These are phyloP conservation scores for Pseudoturritis turrita DNA, from an alignment of 345 rosid genomes.

Conservation along the genomic window DNA sequence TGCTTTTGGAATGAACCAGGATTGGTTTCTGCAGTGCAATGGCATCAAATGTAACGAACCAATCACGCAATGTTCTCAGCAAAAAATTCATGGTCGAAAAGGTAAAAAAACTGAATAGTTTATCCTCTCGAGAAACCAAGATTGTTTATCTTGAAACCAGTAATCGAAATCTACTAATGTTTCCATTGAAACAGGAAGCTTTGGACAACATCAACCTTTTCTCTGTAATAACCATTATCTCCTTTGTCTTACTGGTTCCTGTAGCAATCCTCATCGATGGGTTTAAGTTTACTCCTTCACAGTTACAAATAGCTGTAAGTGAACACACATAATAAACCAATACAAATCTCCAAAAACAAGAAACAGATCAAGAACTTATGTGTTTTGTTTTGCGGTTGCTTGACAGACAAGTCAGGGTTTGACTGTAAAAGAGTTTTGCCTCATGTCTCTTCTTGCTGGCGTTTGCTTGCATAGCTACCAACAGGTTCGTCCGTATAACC, in stretches of 20 bases:
- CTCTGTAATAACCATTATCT: slow-evolving; percentile 68
- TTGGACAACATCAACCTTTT: slow-evolving; percentile 88
- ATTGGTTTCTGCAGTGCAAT: slow-evolving; percentile 82
- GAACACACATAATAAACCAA: neutral
- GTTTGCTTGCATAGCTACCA: slow-evolving; percentile 77
- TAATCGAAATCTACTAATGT: neutral
- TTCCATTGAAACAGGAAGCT: slow-evolving; percentile 44
- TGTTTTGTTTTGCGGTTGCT: neutral
- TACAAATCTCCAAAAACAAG: neutral
- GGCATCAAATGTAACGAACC: slow-evolving; percentile 93
- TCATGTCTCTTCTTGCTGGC: slow-evolving; percentile 61
- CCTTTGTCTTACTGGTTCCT: slow-evolving; percentile 66
- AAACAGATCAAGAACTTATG: neutral
- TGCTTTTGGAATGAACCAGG: slow-evolving; percentile 38
- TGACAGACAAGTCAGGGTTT: slow-evolving; percentile 61
- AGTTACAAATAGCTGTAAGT: slow-evolving; percentile 66
- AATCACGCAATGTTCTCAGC: slow-evolving; percentile 80
- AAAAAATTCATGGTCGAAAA: slow-evolving; percentile 64
- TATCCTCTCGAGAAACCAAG: neutral
- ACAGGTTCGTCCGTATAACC: slow-evolving; percentile 43
- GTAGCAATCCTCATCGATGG: slow-evolving; percentile 64
- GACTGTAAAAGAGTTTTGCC: slow-evolving; percentile 46
- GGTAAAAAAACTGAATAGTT: slow-evolving; percentile 39
- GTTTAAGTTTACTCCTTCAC: slow-evolving; percentile 57
- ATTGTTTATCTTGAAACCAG: neutral